Conservation (phyloP, 805 yeast species). For the Wickerhamiella bombiphila region DNA sequence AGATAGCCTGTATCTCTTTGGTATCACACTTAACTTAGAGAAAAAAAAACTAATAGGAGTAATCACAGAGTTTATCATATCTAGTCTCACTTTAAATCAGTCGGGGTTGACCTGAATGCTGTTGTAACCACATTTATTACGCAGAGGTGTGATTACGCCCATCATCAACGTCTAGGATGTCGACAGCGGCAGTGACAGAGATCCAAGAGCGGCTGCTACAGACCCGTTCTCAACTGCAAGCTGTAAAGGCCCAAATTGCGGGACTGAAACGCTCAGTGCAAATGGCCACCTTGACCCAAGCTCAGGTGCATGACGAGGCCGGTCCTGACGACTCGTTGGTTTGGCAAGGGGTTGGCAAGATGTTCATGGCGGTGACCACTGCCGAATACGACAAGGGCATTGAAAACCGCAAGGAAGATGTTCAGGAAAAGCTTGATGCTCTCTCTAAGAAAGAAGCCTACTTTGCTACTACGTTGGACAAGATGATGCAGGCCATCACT, state of each 20-base stretch:
- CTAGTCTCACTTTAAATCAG: no score
- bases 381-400: conserved; percentile 36
- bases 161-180: no score
- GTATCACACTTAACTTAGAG: no score
- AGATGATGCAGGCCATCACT: conserved; percentile 29
- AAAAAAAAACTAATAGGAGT: no score
- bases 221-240: conserved; percentile 43
- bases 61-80: no score
- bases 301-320: conserved; percentile 33
- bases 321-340: conserved; percentile 33
- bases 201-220: conserved; percentile 50
- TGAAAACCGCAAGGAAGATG: conserved; percentile 35
- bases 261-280: conserved; percentile 35
- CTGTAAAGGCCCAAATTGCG: conserved; percentile 39
- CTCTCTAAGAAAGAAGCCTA: conserved; percentile 57
- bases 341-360: conserved; percentile 79
- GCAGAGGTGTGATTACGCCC: no score
- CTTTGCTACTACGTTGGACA: conserved; percentile 61
- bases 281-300: conserved; percentile 40
- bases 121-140: no score
- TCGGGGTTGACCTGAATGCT: no score
- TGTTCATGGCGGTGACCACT: conserved; percentile 31
- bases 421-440: conserved; percentile 44
- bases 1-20: no score
- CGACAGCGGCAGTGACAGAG: conserved; percentile 24